Percentiles rank a stretch among this genome's conserved stretches.
Conservation (phyloP, 228 moss, liverwort and hornwort genomes). For the Sphagnum magellanicum region DNA sequence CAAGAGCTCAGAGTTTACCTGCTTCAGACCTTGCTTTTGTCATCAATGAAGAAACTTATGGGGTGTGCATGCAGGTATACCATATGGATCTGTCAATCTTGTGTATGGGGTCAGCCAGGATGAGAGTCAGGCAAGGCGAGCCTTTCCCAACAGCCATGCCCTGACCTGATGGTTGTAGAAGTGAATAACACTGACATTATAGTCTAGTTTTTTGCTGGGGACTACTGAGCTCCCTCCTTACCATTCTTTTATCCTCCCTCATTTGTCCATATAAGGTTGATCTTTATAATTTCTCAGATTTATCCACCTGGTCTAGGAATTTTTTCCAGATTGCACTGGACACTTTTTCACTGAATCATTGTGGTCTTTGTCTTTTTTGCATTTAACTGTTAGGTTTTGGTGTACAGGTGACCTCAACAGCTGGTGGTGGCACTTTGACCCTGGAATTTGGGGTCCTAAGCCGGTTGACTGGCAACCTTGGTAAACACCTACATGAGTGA, state of each 20-base stretch:
- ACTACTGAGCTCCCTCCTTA: no score
- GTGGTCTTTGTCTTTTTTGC: neutral
- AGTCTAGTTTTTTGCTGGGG: no score
- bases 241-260: no score
- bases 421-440: conserved; percentile 91
- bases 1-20: no score
- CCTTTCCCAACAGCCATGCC: conserved; percentile 51
- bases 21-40: neutral
- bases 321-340: neutral
- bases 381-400: conserved; percentile 3
- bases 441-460: conserved; percentile 92
- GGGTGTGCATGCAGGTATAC: conserved; percentile 58
- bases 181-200: no score
- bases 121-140: conserved; percentile 99
- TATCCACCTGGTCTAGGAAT: no score
- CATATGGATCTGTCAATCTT: conserved; percentile 95
- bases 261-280: no score
- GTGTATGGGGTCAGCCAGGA: conserved; percentile 83
- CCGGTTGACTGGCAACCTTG: conserved; percentile 85
- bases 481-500: conserved; percentile 13
- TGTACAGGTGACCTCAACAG: conserved; percentile 85
- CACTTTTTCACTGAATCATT: no score
- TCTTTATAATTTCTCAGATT: no score
- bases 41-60: neutral
- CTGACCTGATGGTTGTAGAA: no score